These are phyloP conservation scores for Claviceps sp. DNA, from an alignment of 2,329 filamentous ascomycete species.

Conservation along the genomic window DNA sequence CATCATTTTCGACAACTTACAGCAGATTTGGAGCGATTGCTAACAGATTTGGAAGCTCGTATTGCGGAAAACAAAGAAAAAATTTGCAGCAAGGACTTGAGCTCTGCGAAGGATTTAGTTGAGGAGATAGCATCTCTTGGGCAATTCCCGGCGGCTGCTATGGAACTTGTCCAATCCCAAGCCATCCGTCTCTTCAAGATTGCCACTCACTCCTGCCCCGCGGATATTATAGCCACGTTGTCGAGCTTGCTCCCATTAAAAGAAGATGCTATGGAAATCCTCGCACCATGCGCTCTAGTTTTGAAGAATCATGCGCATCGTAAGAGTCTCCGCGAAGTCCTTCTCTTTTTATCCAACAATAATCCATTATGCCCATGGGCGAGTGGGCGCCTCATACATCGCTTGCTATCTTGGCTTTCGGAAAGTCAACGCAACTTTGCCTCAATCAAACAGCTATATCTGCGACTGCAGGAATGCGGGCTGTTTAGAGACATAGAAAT, in stretches of 20 bases:
- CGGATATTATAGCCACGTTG: constrained; percentile 10
- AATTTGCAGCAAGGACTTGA: no score
- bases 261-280: constrained; percentile 10
- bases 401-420: constrained; percentile 6
- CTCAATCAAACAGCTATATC: constrained; percentile 15
- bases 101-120: constrained; percentile 6
- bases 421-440: constrained; percentile 3
- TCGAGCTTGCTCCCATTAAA: constrained; percentile 11
- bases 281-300: neutral
- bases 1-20: constrained; percentile 5
- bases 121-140: constrained; percentile 8
- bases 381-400: constrained; percentile 7
- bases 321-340: constrained; percentile 4
- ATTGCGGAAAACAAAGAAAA: neutral
- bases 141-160: constrained; percentile 5
- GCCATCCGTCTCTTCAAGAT: constrained; percentile 14
- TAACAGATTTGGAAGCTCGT: constrained; percentile 3
- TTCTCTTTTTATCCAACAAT: constrained; percentile 7
- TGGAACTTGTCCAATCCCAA: constrained; percentile 7
- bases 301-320: constrained; percentile 4
- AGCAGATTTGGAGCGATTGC: constrained; percentile 5
- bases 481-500: constrained; percentile 13
- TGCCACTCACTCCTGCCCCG: constrained; percentile 8
- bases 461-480: constrained; percentile 15
- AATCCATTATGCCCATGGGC: constrained; percentile 6